phyloP scores from a whole-genome alignment of 805 yeast genomes.

The Debaryomyces tyrocola region DNA sequence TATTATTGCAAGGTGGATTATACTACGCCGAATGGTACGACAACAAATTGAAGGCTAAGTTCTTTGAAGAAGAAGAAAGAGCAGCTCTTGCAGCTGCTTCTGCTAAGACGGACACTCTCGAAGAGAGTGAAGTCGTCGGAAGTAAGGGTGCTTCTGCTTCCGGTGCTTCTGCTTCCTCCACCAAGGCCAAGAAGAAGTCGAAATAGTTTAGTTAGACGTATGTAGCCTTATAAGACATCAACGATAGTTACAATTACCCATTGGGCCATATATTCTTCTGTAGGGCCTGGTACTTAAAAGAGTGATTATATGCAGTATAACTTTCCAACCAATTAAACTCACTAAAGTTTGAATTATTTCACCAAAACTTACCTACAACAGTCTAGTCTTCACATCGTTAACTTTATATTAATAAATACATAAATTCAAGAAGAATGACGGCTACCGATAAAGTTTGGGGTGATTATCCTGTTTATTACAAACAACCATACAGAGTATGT shows the following conservation, averaged over 20 bases:
- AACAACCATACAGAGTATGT: constrained; percentile 65
- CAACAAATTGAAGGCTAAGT: constrained; percentile 30
- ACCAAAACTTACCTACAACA: not conserved
- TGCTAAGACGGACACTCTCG: constrained; percentile 1
- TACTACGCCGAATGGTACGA: constrained; percentile 79
- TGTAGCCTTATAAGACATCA: not conserved
- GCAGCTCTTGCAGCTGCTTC: constrained; percentile 12
- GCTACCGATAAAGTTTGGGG: constrained; percentile 44
- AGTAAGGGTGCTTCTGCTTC: constrained; percentile 4
- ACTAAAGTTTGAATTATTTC: constrained; percentile 4
- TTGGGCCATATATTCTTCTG: no score
- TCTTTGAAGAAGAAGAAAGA: constrained; percentile 27
- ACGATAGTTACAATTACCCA: no score
- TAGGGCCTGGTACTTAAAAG: no score
- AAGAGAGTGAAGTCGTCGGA: constrained; percentile 6
- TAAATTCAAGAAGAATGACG: constrained; percentile 1
- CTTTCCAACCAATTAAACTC: constrained; percentile 9
- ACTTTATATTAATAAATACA: not conserved
- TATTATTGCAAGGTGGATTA: constrained; percentile 82
- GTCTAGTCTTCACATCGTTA: not conserved
- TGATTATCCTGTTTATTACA: constrained; percentile 57
- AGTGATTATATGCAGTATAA: constrained; percentile 1
- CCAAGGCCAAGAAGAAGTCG: constrained; percentile 14
- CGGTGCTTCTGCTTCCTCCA: constrained; percentile 7
- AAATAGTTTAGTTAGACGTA: not conserved